phyloP scores from a whole-genome alignment of 2,329 filamentous ascomycete species.

The Chrysoporthe deuterocubensis region DNA sequence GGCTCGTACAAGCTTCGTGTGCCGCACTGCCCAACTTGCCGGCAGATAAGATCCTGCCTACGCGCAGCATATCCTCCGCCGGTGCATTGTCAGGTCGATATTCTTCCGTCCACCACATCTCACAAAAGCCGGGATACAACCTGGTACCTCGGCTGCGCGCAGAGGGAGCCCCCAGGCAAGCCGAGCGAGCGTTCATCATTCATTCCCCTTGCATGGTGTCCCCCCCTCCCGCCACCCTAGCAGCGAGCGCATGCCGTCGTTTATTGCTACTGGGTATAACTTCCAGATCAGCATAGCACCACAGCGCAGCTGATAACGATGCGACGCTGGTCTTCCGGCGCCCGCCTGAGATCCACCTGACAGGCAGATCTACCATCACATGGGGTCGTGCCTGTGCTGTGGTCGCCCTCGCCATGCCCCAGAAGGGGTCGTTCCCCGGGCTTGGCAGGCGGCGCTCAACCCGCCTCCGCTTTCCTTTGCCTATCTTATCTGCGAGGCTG shows the following conservation, averaged over 20 bases:
- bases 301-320: not conserved
- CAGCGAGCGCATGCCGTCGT: not conserved
- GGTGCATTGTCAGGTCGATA: no score
- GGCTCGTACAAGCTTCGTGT: slow-evolving; percentile 2
- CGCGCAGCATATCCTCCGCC: no score
- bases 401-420: not conserved
- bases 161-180: no score
- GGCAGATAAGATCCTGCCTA: not conserved
- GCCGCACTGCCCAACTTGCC: not conserved
- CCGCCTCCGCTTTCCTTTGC: slow-evolving; percentile 1
- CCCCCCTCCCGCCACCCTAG: no score
- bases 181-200: no score
- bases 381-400: no score
- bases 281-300: not conserved
- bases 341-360: no score
- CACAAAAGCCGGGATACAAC: no score
- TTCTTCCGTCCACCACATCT: no score
- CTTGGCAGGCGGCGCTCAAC: not conserved
- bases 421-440: not conserved
- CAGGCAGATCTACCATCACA: no score
- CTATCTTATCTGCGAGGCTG: slow-evolving; percentile 5
- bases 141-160: no score
- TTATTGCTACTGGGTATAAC: not conserved
- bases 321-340: not conserved
- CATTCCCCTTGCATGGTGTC: no score